phyloP scores from a whole-genome alignment of 164 flowering plant genomes.

The Vitis rupestris region DNA sequence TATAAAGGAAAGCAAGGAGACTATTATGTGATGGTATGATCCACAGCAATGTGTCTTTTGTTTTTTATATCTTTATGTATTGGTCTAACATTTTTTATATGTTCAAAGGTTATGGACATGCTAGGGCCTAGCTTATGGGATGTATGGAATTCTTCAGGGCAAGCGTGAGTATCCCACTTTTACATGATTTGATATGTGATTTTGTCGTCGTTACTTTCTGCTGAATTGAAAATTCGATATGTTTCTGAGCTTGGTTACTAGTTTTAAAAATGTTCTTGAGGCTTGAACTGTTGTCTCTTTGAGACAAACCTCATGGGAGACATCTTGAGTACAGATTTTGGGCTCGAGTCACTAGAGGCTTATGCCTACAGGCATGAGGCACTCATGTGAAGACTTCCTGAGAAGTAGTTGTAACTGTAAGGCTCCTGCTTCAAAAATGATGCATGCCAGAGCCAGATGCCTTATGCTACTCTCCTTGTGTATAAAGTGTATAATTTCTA shows the following conservation, averaged over 20 bases:
- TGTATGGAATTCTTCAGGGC: slow-evolving; percentile 85
- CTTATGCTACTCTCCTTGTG: too few relatives aligned
- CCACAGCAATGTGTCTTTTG: background rate
- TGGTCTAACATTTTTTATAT: background rate
- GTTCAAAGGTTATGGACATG: slow-evolving; percentile 89
- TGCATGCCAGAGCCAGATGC: too few relatives aligned
- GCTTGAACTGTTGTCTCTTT: too few relatives aligned
- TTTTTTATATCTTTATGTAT: background rate
- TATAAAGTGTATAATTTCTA: too few relatives aligned
- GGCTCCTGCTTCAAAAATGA: background rate
- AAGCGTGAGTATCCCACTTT: slow-evolving; percentile 57
- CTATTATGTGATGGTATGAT: slow-evolving; percentile 79
- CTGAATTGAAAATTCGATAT: too few relatives aligned
- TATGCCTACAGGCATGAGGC: background rate
- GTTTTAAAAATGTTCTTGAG: too few relatives aligned
- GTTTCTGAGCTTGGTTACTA: too few relatives aligned
- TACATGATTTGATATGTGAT: background rate
- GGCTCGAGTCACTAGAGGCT: background rate
- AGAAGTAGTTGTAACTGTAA: too few relatives aligned
- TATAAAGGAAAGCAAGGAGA: slow-evolving; percentile 91
- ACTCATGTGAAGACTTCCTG: background rate
- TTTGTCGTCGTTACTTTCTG: background rate
- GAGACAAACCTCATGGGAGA: background rate
- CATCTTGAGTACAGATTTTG: background rate
- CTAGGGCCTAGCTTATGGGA: slow-evolving; percentile 95